phyloP scores from a whole-genome alignment of 495 filamentous ascomycete genomes.

The Tuber calosporum region DNA sequence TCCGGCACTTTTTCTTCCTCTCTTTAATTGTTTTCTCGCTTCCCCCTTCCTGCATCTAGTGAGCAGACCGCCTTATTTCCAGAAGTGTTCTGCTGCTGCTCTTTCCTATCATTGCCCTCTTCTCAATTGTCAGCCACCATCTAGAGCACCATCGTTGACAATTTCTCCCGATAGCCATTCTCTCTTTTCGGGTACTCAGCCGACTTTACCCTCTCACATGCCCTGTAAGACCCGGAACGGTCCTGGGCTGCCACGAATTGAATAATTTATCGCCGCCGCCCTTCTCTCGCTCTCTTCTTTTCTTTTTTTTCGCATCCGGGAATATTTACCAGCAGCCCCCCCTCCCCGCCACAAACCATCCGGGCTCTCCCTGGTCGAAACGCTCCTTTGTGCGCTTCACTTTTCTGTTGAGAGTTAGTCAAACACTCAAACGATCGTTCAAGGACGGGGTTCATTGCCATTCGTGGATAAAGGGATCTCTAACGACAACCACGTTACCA shows the following conservation, averaged over 20 bases:
- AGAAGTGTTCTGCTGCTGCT: background rate
- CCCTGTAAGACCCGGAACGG: background rate
- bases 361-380: background rate
- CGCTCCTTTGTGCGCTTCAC: background rate
- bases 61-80: constrained; percentile 1
- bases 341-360: background rate
- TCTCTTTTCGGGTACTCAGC: background rate
- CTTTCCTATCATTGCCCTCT: background rate
- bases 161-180: background rate
- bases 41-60: background rate
- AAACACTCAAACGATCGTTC: background rate
- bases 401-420: background rate
- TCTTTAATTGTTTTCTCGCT: background rate
- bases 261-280: background rate
- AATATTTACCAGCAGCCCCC: background rate
- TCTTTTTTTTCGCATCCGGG: background rate
- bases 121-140: background rate
- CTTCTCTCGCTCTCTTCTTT: background rate
- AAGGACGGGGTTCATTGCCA: constrained; percentile 1
- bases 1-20: background rate
- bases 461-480: background rate
- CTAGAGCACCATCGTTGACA: background rate
- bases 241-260: background rate
- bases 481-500: constrained; percentile 1
- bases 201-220: background rate